Base-by-base conservation (phyloP, 352 stramenopile genomes). In the Pythium folliculosum region DNA sequence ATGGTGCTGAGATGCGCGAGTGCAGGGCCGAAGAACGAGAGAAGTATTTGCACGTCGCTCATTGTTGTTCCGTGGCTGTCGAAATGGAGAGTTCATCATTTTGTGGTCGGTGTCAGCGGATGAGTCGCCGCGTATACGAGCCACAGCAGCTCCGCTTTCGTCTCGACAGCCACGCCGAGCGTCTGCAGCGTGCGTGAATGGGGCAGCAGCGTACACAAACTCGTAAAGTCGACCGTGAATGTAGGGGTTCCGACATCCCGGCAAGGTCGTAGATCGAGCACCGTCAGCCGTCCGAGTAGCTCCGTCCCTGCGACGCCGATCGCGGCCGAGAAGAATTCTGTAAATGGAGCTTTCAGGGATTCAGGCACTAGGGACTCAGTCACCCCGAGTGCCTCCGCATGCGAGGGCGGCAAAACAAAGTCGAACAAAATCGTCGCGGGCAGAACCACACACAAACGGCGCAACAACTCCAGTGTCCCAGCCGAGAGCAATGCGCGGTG, bases 71-170 rank as follows among this genome's bases (percentile, higher is more conserved):
- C n/a, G n/a, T n/a, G 27, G 27, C 27, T 32, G 5, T 32, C 27
- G 27, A 32, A 32, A 2, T 32, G 27, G 27, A 60, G 37, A 3
- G 53, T 30, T 19, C 53, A 13, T 32, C 53, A 60, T 17, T 30
- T n/a, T 30, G 53, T 60, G 9, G 53, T 48, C 32, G 53, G 21
- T n/a, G 53, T 60, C 53, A 60, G 12, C 35, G 53, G 53, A 48
- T 60, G 23, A 1, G 27, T 5, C 8, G 22, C 21, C 19, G 53
- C 53, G n/a, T 60, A 60, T 32, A 3, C 21, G 53, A 60, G 32
- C 53, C 53, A 60, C 1, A 60, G 19, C 32, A 60, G 53, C 5
- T 60, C 53, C 2, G 14, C 30, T 16, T 27, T n/a, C 12, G 30
- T 12, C 37, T 5, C 4, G n/a, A 60, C 32, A 9, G 53, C 17